These are phyloP conservation scores for Stephanodiscus minutulus DNA, from an alignment of 108 stramenopile species.

Conservation along the genomic window DNA sequence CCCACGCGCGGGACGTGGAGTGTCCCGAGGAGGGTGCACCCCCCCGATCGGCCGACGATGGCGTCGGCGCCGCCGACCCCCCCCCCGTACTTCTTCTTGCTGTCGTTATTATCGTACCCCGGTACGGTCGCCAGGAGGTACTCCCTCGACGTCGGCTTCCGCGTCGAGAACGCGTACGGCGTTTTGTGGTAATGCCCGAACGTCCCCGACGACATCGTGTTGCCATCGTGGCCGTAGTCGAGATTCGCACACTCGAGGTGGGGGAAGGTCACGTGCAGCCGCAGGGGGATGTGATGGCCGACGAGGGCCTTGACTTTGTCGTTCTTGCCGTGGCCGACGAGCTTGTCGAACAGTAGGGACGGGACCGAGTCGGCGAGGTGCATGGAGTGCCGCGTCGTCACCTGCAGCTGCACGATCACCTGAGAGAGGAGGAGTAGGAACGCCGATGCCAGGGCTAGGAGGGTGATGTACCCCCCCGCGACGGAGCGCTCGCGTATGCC, in stretches of 20 bases:
- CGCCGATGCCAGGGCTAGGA: conserved; percentile 63
- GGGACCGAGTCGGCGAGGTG: conserved; percentile 64
- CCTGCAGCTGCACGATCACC: conserved; percentile 60
- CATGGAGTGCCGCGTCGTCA: conserved; percentile 63
- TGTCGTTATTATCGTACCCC: conserved; percentile 5
- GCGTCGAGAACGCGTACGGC: conserved; percentile 35
- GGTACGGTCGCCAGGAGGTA: conserved; percentile 27
- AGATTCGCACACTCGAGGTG: conserved; percentile 61
- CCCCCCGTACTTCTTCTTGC: neutral
- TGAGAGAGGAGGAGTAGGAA: conserved; percentile 68
- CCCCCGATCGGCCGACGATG: too few relatives aligned
- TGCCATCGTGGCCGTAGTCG: conserved; percentile 69
- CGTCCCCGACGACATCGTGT: conserved; percentile 23
- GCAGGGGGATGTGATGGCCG: conserved; percentile 45
- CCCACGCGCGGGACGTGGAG: conserved; percentile 39
- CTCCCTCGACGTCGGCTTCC: conserved; percentile 33
- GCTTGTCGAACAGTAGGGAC: conserved; percentile 23
- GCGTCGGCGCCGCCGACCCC: too few relatives aligned
- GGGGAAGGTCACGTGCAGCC: conserved; percentile 76
- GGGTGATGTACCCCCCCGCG: conserved; percentile 74
- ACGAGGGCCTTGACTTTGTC: conserved; percentile 15
- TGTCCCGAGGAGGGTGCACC: conserved; percentile 45
- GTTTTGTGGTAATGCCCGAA: conserved; percentile 41
- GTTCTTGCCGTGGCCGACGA: conserved; percentile 14
- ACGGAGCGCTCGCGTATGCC: conserved; percentile 67